Percentiles rank a stretch among this genome's conserved stretches.
Conservation (phyloP, 2,329 filamentous ascomycete species). For the Ceratocystis eucalypticola region DNA sequence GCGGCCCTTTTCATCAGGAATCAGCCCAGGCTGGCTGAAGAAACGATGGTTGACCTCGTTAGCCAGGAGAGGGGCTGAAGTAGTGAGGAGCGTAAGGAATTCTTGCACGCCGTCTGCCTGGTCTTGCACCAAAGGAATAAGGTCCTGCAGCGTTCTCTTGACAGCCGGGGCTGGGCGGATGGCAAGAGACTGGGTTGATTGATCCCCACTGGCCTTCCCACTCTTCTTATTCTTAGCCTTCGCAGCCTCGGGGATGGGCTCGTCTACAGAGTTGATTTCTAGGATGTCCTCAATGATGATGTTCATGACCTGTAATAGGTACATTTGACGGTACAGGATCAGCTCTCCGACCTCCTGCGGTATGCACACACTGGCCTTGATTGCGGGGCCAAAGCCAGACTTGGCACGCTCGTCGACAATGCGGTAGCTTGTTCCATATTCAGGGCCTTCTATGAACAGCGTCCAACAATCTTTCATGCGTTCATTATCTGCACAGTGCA, state of each 20-base stretch:
- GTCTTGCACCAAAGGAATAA: constrained; percentile 26
- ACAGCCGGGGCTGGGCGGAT: constrained; percentile 22
- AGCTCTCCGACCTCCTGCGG: constrained; percentile 26
- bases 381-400: constrained; percentile 21
- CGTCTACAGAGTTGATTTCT: constrained; percentile 26
- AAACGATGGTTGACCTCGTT: constrained; percentile 28
- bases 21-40: constrained; percentile 30
- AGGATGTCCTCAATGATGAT: constrained; percentile 33
- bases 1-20: constrained; percentile 34
- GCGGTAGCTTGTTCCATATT: constrained; percentile 29
- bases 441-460: constrained; percentile 26
- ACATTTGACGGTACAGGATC: constrained; percentile 30
- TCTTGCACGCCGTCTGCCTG: constrained; percentile 27
- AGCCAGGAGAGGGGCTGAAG: constrained; percentile 26
- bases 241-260: constrained; percentile 15
- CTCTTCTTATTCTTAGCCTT: constrained; percentile 7
- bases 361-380: constrained; percentile 22
- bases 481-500: constrained; percentile 23
- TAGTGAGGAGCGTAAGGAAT: constrained; percentile 26
- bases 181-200: constrained; percentile 27
- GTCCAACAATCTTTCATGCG: constrained; percentile 27
- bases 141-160: constrained; percentile 26
- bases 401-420: constrained; percentile 16
- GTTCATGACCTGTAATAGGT: constrained; percentile 29
- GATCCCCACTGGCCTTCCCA: constrained; percentile 12